Evolutionary conservation across 1,139 yeast genomes (phyloP), one percentile per base, ranked within the genome.

Genomic region (Tardiomyces digboiensis): DNA sequence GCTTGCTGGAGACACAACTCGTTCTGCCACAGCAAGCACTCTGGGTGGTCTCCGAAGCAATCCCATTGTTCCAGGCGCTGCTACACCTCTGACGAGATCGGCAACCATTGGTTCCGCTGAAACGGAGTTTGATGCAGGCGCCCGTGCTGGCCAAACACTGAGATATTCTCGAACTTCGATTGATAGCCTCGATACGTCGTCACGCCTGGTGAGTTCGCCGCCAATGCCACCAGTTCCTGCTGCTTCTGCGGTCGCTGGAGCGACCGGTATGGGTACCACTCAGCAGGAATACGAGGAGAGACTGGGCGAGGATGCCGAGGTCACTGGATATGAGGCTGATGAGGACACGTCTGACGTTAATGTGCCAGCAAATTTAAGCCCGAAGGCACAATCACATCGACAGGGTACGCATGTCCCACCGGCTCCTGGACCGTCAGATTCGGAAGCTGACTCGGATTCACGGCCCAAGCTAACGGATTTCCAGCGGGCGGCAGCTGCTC

Each of bases 251-350:
- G 43, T 46, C 10, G 51, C 55, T 22, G 29, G 19, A 19, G 38
- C 42, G 19, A 23, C 14, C 19, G 19, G 13, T 3, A 12, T 16
- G 12, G 37, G 19, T 33, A n/a, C 37, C 4, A 16, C 37, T 8
- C 19, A n/a, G 37, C 19, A n/a, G 19, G 37, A 33, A 20, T 14
- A 16, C 37, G 19, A 16, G 37, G 19, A 14, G 19, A 10, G 8
- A 20, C 19, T 14, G 5, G 37, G 19, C 18, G n/a, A 36, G 42
- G 19, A 39, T 37, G 39, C 40, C 21, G 71, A 64, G 45, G 60
- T 57, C 7, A 68, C 76, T 1, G 79, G 77, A 0, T 72, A 74
- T 48, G 78, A 74, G 43, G 77, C 77, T 1, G 78, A 73, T 42
- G 76, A 70, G 36, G 78, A 74, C 46, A 62, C 72, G 0, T 74